Evolutionary conservation across 176 grass and related monocot species (phyloP).

Genomic region (Oryza glaberrima): DNA sequence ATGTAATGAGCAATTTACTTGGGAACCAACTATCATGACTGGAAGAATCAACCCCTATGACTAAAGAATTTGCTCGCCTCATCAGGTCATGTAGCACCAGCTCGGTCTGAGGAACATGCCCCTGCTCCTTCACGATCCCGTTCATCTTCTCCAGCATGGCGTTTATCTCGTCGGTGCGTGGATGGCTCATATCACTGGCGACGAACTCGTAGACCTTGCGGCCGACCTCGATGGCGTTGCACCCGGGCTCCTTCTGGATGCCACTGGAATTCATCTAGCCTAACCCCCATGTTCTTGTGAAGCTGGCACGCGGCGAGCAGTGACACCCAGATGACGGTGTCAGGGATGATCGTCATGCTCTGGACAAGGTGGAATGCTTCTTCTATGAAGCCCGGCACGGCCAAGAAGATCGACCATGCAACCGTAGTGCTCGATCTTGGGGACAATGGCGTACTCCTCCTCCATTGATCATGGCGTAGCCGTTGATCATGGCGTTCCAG

Average conservation of each 20-base stretch:
- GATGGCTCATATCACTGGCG: constrained; percentile 74
- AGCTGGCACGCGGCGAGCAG: constrained; percentile 73
- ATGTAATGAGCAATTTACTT: too few relatives aligned
- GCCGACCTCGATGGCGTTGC: constrained; percentile 74
- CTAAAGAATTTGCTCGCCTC: constrained; percentile 41
- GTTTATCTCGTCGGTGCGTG: constrained; percentile 70
- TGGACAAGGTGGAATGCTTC: constrained; percentile 74
- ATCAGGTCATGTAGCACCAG: constrained; percentile 85
- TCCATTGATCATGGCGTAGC: constrained; percentile 80
- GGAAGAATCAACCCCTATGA: too few relatives aligned
- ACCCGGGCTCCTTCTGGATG: constrained; percentile 81
- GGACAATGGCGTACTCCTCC: constrained; percentile 60
- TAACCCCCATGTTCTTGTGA: constrained; percentile 69
- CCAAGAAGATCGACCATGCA: constrained; percentile 89
- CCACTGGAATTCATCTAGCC: constrained; percentile 84
- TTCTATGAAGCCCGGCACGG: constrained; percentile 61
- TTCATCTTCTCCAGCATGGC: constrained; percentile 72
- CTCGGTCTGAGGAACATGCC: constrained; percentile 68
- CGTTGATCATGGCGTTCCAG: constrained; percentile 93
- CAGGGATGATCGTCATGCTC: constrained; percentile 62
- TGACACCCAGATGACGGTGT: constrained; percentile 70
- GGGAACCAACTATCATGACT: too few relatives aligned
- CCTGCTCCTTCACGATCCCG: constrained; percentile 62
- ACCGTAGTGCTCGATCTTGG: constrained; percentile 93
- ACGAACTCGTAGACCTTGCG: constrained; percentile 73